A percentile compares a stretch with the other conserved stretches of the same genome.
Evolutionary conservation across 1,139 yeast genomes (phyloP).

Genomic region (Diutina ranongensis): DNA sequence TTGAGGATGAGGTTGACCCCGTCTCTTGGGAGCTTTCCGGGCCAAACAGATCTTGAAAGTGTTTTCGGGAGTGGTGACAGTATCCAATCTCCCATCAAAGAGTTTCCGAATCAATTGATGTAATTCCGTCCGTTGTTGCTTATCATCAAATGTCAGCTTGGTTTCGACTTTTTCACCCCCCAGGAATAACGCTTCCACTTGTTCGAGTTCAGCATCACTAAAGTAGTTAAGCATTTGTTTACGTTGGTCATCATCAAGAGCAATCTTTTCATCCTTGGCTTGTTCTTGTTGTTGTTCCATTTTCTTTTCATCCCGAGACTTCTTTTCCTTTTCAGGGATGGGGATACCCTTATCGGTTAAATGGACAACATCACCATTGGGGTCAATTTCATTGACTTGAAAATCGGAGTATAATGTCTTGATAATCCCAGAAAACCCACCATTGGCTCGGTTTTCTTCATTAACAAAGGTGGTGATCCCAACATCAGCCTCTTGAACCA

Average conservation of each 20-base stretch:
- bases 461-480: conserved; percentile 72
- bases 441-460: conserved; percentile 20
- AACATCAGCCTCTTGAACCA: conserved; percentile 49
- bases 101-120: conserved; percentile 70
- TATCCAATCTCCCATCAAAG: conserved; percentile 65
- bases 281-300: conserved; percentile 14
- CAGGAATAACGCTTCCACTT: conserved; percentile 42
- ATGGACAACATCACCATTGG: conserved; percentile 60
- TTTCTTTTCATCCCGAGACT: conserved; percentile 17
- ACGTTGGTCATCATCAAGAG: conserved; percentile 34
- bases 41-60: conserved; percentile 48
- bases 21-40: conserved; percentile 3
- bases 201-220: conserved; percentile 46
- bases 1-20: conserved; percentile 4
- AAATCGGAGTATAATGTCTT: conserved; percentile 94
- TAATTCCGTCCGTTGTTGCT: conserved; percentile 58
- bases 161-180: conserved; percentile 56
- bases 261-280: conserved; percentile 26
- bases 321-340: conserved; percentile 37
- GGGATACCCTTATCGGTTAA: conserved; percentile 64
- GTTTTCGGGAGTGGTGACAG: conserved; percentile 62
- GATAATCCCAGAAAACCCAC: conserved; percentile 68
- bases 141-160: conserved; percentile 46
- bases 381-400: conserved; percentile 76
- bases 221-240: conserved; percentile 37